Evolutionary conservation across 441 rosid species (phyloP), one percentile per base, ranked within the genome.

Genomic region (Populus tomentosa): DNA sequence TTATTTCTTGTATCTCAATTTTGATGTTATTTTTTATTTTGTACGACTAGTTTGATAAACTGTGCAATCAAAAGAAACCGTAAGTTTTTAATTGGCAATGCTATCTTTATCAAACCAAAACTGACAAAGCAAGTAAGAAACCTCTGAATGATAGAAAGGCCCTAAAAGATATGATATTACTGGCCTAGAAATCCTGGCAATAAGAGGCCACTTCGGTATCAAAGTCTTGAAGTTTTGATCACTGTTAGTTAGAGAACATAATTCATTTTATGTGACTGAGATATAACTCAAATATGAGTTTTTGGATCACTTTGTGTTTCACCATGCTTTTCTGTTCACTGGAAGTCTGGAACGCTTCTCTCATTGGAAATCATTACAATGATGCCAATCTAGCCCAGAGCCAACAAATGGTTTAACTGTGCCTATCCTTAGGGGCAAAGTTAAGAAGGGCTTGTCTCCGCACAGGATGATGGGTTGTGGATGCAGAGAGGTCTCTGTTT

Each of bases 1-100:
- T 77, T 77, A n/a, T 71, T 30, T 40, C 74, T 66, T 16, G 38
- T 35, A 63, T 63, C 9, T 32, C 70, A n/a, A 21, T 80, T 42
- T 59, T 75, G 70, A 35, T 26, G 7, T 59, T 75, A 32, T 66
- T 78, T 69, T 73, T 71, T 26, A 26, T 26, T 3, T 68, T 75
- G 70, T 63, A 67, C 46, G 36, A 64, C 61, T 33, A 18, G 21
- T 69, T 28, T 5, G 28, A 69, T 30, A 6, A 38, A 21, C 8
- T 75, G 75, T 68, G 42, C 68, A 13, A 1, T 26, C 63, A 20
- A 10, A 28, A 70, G 26, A 69, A 40, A 50, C 59, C 59, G 5
- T 16, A 5, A 78, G 59, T 64, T 72, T n/a, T 69, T 70, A 74
- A 72, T 63, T 35, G 26, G 72, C n/a, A 11, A 7, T 33, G 16